Base-by-base conservation (phyloP, 768 basidiomycete genomes). In the Russula griseocarnosa region DNA sequence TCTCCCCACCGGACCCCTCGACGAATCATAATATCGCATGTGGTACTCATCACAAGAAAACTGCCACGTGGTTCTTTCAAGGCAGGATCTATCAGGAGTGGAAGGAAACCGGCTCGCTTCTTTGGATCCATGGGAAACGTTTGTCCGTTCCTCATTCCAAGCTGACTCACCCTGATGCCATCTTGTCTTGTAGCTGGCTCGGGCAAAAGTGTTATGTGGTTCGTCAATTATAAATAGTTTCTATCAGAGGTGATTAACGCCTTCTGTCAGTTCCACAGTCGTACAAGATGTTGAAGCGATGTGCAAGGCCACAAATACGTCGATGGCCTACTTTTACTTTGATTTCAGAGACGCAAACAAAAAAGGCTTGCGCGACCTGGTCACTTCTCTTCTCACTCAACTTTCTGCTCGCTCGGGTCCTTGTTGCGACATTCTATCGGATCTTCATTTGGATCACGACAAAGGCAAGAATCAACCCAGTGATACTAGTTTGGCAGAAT, bases 101-200 rank as follows among this genome's bases (percentile, higher is more conserved):
- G 61, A 50, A 50, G 16, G 30, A 36, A 20, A 28, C n/a, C 4
- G 44, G 34, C 18, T 36, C 60, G 7, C 18, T 63, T 0, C 30
- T 58, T 20, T 63, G 57, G 56, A 30, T 63, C 2, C 50, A 58
- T 3, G 62, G 62, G 36, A 58, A 58, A 16, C 55, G 62, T 63
- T 24, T 8, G 62, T 46, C 18, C 24, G 9, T 0, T 36, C 6
- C 5, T n/a, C 3, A 10, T 24, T n/a, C 14, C 20, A 34, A 32
- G 1, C 3, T 50, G 40, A 40, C 40, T 0, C 6, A 6, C 6
- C 18, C 40, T 40, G 5, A 40, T 40, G 7, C 1, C 18, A 40
- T 18, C 42, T 20, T 20, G 20, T n/a, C 18, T 20, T 20, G 42
- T 44, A 44, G 42, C 42, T n/a, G 42, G 42, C 3, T 44, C 42